Conservation (phyloP, 1,284 basidiomycete species). For the Phylloboletellus chloephorus region DNA sequence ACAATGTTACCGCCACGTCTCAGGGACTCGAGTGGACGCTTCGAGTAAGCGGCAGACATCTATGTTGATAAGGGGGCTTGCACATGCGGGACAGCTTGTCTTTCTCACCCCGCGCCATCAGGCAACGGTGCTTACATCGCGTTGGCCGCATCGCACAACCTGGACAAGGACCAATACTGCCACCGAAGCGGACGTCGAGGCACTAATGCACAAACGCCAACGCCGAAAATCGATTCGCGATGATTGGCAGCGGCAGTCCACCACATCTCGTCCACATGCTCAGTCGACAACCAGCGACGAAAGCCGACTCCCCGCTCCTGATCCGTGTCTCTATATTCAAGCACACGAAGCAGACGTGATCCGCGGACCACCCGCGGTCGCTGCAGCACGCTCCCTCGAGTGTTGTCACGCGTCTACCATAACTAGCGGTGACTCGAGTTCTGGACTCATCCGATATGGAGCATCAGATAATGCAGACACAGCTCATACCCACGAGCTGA, state of each 20-base stretch:
- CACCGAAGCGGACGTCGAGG: not conserved
- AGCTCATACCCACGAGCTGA: constrained; percentile 2
- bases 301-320: constrained; percentile 10
- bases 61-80: no score
- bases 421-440: constrained; percentile 27
- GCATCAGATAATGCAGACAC: constrained; percentile 5
- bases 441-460: constrained; percentile 46
- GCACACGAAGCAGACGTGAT: constrained; percentile 65
- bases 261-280: not conserved
- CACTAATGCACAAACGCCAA: constrained; percentile 26
- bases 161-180: not conserved
- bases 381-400: constrained; percentile 47
- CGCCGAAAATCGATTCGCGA: constrained; percentile 13
- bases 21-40: no score
- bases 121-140: no score
- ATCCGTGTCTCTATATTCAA: constrained; percentile 47
- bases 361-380: constrained; percentile 41
- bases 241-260: constrained; percentile 11
- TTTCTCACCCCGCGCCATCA: no score
- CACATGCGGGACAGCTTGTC: no score
- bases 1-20: not conserved
- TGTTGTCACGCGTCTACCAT: constrained; percentile 19
- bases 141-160: no score
- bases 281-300: constrained; percentile 7
- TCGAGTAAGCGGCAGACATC: no score